phyloP scores from a whole-genome alignment of 2,329 filamentous ascomycete species.

The Diaporthe velutina region DNA sequence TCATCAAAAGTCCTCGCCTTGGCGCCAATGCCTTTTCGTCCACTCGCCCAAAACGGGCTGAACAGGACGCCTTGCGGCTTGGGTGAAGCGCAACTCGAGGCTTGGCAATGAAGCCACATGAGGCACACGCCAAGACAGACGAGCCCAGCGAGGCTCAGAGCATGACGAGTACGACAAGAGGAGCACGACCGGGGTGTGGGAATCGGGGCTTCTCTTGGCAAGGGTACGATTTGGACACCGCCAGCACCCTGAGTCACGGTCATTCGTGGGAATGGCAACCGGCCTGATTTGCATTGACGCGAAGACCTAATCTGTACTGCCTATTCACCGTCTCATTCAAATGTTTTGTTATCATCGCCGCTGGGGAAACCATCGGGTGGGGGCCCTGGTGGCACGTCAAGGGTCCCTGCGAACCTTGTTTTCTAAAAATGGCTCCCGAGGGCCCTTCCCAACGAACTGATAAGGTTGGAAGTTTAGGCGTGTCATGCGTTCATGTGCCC shows the following conservation, averaged over 20 bases:
- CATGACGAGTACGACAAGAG: neutral
- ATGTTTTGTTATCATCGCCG: conserved; percentile 3
- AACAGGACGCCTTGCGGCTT: neutral
- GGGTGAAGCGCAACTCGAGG: neutral
- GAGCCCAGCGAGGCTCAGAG: neutral
- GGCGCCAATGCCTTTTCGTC: conserved; percentile 12
- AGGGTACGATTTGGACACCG: neutral
- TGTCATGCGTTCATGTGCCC: conserved; percentile 28
- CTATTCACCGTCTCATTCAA: conserved; percentile 14
- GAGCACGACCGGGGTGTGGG: neutral
- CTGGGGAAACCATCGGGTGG: neutral
- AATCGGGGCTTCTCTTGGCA: neutral
- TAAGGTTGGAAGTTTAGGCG: conserved; percentile 24
- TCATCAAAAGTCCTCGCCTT: conserved; percentile 9
- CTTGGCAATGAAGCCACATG: conserved; percentile 23
- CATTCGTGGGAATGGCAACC: neutral
- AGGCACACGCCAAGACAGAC: conserved; percentile 13
- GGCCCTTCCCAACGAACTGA: conserved; percentile 23
- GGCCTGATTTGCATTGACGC: neutral
- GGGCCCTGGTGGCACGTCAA: neutral
- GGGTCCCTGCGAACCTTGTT: conserved; percentile 11
- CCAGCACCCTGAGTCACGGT: neutral
- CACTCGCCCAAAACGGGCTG: neutral
- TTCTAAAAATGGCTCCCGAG: conserved; percentile 30
- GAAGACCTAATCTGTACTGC: neutral